Evolutionary conservation across 2,329 filamentous ascomycete species (phyloP).

Genomic region (Graphilbum sp.): DNA sequence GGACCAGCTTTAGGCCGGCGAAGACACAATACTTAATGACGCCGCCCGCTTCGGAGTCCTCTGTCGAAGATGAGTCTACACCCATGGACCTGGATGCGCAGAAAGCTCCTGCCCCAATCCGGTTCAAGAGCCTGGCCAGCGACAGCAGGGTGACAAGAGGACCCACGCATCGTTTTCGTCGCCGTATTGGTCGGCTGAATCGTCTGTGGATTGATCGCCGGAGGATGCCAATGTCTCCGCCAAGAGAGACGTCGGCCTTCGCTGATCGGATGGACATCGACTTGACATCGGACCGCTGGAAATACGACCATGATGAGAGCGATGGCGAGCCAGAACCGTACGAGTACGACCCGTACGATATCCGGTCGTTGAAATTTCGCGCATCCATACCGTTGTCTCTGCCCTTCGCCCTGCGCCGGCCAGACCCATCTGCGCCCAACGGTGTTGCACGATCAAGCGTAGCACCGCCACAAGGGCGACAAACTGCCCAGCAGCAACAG

Average conservation of each 20-base stretch:
- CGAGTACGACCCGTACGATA: slow-evolving; percentile 56
- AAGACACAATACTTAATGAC: slow-evolving; percentile 57
- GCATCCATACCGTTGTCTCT: slow-evolving; percentile 36
- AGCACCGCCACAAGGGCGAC: slow-evolving; percentile 3
- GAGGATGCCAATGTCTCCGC: slow-evolving; percentile 36
- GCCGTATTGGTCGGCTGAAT: slow-evolving; percentile 70
- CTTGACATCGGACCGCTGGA: slow-evolving; percentile 52
- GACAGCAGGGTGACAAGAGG: slow-evolving; percentile 6
- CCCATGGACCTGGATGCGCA: slow-evolving; percentile 38
- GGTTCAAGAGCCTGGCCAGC: slow-evolving; percentile 27
- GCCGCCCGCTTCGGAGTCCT: slow-evolving; percentile 39
- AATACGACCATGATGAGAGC: slow-evolving; percentile 73
- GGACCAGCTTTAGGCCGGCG: slow-evolving; percentile 51
- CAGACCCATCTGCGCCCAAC: slow-evolving; percentile 1
- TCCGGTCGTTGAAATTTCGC: slow-evolving; percentile 41
- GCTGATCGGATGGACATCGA: slow-evolving; percentile 9
- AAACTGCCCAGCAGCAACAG: slow-evolving; percentile 10
- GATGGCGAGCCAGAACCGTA: slow-evolving; percentile 64
- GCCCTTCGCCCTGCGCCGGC: slow-evolving; percentile 4
- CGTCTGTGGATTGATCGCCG: slow-evolving; percentile 80
- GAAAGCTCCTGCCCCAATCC: slow-evolving; percentile 23
- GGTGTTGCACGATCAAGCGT: slow-evolving; percentile 1
- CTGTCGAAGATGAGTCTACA: slow-evolving; percentile 24
- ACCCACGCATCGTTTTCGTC: slow-evolving; percentile 51
- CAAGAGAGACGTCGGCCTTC: slow-evolving; percentile 17